A percentile compares a stretch with the other conserved stretches of the same genome.
Conservation (phyloP, 331 rosid species). For the Erythrophleum ivorense region DNA sequence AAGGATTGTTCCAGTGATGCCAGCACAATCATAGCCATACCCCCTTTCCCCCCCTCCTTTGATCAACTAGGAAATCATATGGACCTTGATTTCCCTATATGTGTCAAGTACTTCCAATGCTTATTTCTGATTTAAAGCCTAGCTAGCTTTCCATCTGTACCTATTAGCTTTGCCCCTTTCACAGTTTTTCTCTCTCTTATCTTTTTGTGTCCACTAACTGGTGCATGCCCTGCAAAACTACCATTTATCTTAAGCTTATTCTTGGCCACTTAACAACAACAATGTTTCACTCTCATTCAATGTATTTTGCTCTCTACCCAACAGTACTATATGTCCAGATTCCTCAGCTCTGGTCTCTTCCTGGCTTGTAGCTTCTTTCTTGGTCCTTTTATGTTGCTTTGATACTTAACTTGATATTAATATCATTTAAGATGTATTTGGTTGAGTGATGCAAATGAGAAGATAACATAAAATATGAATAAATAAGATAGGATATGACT, state of each 20-base stretch:
- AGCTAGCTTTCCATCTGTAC: constrained; percentile 23
- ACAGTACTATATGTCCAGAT: neutral
- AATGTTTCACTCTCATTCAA: constrained; percentile 35
- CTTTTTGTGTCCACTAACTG: constrained; percentile 28
- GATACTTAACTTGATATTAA: neutral
- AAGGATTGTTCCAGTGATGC: constrained; percentile 17
- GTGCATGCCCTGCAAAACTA: constrained; percentile 24
- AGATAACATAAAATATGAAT: too few species aligned
- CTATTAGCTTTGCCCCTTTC: constrained; percentile 23
- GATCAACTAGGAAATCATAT: constrained; percentile 34
- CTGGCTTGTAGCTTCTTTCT: neutral
- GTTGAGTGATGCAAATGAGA: too few species aligned
- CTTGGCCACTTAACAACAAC: constrained; percentile 5
- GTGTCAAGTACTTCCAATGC: constrained; percentile 32
- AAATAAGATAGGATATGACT: too few species aligned
- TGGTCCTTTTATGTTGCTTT: constrained; percentile 34
- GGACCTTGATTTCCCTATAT: constrained; percentile 38
- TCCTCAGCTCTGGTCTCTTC: constrained; percentile 1
- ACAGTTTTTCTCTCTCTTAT: neutral
- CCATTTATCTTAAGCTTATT: constrained; percentile 11
- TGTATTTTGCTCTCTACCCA: constrained; percentile 42
- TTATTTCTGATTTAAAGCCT: constrained; percentile 4
- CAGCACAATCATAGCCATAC: constrained; percentile 35
- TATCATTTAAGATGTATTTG: neutral
- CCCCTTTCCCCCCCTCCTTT: neutral